Evolutionary conservation across 176 grass and related monocot species (phyloP).

Genomic region (Rhipidocladum racemiflorum): DNA sequence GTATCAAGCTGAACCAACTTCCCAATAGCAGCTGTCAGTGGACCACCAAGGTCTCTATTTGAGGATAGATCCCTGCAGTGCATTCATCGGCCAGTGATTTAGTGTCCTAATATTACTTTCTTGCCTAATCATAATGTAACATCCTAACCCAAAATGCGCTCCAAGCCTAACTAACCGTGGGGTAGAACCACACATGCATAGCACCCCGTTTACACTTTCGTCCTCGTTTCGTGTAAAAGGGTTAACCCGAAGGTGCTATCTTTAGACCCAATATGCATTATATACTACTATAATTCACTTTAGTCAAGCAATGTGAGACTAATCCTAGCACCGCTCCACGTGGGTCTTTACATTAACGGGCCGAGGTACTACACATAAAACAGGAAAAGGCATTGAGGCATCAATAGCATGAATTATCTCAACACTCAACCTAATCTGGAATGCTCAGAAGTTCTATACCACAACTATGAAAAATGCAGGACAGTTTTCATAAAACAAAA

Average conservation of each 20-base stretch:
- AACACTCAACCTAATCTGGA: background rate
- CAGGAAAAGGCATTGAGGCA: background rate
- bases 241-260: no score
- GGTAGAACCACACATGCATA: no score
- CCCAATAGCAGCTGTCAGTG: slow-evolving; percentile 50
- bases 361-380: background rate
- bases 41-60: slow-evolving; percentile 42
- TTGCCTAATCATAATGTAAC: background rate
- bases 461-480: background rate
- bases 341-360: no score
- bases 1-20: slow-evolving; percentile 45
- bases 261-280: no score
- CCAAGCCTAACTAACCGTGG: no score
- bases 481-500: background rate
- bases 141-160: no score
- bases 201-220: no score
- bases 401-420: background rate
- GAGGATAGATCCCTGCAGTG: slow-evolving; percentile 74
- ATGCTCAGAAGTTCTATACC: background rate
- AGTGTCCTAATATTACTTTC: background rate
- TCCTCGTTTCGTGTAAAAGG: no score
- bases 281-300: no score
- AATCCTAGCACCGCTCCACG: no score
- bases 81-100: background rate
- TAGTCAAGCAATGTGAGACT: no score